Base-by-base conservation (phyloP, 1,139 yeast species). In the Nematodospora anomalae region DNA sequence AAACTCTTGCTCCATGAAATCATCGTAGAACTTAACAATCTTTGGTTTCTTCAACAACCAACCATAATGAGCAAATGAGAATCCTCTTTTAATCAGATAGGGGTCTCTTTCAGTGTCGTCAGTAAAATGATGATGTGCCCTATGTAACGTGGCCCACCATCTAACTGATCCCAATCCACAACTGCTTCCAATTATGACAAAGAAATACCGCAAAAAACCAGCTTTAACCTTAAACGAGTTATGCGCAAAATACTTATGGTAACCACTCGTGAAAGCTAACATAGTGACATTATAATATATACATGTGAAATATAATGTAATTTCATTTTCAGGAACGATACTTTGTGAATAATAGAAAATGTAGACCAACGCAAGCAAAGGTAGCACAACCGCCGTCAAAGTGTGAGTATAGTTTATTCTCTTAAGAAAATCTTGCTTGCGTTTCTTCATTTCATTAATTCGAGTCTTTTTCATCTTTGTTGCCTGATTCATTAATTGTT, bases 21-120 rank as follows among this genome's bases (percentile, higher is more conserved):
- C 67, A 9, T 55, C 49, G 41, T 61, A 62, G 40, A 68, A 69
- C 0, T 57, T 48, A 4, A 48, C 47, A n/a, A 55, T 51, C 38
- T 69, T 71, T 12, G 83, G 83, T 41, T 71, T 73, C 32, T 74
- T 59, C 15, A 80, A 50, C 41, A 79, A 61, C 84, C 87, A 80
- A 1, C 87, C 86, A 55, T 78, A 64, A 54, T 80, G 87, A 33
- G 80, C 74, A 71, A 74, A 80, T 33, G 63, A 53, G 30, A 76
- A 65, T 6, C 85, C 86, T 43, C 78, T 64, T 50, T 79, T 73
- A 39, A 73, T 74, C 53, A 75, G 76, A 49, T 80, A 82, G 0
- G 90, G 89, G 52, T 83, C 89, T 31, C 68, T 63, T 40, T 80
- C 86, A 0, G 84, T 77, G 45, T 81, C 86, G 45, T 70, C 84